Conservation (phyloP, 352 stramenopile species). For the Phytopythium vexans region DNA sequence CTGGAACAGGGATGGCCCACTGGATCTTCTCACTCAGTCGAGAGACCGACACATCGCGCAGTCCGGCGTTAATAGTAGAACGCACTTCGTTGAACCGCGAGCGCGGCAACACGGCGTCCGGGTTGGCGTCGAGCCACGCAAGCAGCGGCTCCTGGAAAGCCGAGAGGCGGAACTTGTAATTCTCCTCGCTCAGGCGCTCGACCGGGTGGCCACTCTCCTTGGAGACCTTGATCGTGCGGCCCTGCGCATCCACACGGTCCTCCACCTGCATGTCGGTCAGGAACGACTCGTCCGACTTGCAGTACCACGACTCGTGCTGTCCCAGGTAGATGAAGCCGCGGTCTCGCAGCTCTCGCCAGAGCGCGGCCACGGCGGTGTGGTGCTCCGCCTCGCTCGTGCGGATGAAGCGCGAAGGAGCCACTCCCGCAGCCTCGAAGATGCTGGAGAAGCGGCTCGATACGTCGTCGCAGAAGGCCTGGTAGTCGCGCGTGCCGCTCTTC, state of each 20-base stretch:
- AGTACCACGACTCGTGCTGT: conserved; percentile 98
- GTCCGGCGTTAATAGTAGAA: conserved; percentile 84
- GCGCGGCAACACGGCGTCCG: conserved; percentile 90
- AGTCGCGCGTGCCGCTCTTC: conserved; percentile 76
- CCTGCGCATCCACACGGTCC: conserved; percentile 43
- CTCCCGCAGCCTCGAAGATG: conserved; percentile 88
- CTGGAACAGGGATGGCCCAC: conserved; percentile 96
- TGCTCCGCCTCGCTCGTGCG: conserved; percentile 95
- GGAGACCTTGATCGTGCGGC: conserved; percentile 61
- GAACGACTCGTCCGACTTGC: conserved; percentile 98
- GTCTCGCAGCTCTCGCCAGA: conserved; percentile 91
- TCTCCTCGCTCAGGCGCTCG: conserved; percentile 95
- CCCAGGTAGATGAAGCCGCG: conserved; percentile 97
- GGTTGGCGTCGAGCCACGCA: conserved; percentile 80
- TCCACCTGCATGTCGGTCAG: conserved; percentile 97
- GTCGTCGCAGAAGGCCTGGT: conserved; percentile 89
- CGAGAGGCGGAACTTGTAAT: conserved; percentile 98
- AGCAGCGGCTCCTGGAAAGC: conserved; percentile 93
- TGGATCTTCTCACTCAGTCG: conserved; percentile 92
- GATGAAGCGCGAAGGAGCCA: conserved; percentile 95
- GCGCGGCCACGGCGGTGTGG: conserved; percentile 82
- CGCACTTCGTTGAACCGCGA: conserved; percentile 91
- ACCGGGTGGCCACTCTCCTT: conserved; percentile 91
- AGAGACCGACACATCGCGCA: conserved; percentile 97
- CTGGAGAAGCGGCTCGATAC: conserved; percentile 90